Percentiles rank a stretch among this genome's conserved stretches.
These are phyloP conservation scores for Scedosporium minutisporum DNA, from an alignment of 2,329 filamentous ascomycete genomes.

Conservation along the genomic window DNA sequence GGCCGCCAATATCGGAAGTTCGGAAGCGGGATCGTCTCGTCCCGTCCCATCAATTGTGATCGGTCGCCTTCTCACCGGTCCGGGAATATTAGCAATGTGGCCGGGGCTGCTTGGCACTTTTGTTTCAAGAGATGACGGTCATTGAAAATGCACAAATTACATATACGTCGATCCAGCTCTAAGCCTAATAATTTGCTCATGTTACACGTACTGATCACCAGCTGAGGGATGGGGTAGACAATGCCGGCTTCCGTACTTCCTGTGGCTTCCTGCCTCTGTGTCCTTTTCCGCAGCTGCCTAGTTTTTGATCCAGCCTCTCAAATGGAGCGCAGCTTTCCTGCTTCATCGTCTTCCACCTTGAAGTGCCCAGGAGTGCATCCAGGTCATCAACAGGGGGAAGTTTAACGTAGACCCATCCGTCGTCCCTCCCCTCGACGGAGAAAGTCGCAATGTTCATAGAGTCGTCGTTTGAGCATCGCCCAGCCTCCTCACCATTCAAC, in stretches of 20 bases:
- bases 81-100: no score
- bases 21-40: no score
- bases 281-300: neutral
- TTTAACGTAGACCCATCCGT: constrained; percentile 71
- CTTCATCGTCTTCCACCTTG: constrained; percentile 68
- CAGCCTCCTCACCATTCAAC: constrained; percentile 42
- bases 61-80: no score
- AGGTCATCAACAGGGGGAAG: constrained; percentile 74
- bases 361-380: constrained; percentile 67
- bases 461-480: constrained; percentile 65
- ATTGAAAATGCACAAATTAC: no score
- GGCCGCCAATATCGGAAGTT: no score
- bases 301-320: constrained; percentile 34
- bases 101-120: no score
- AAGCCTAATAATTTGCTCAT: neutral
- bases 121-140: no score
- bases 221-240: neutral
- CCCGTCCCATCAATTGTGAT: no score
- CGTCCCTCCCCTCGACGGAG: constrained; percentile 58
- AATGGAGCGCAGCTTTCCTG: constrained; percentile 45
- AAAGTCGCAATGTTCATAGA: constrained; percentile 76
- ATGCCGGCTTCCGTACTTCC: neutral
- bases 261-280: neutral
- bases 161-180: neutral
- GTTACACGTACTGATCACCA: neutral